Evolutionary conservation across 2,329 filamentous ascomycete genomes (phyloP), one percentile per base, ranked within the genome.

Genomic region (Fusarium sp.): DNA sequence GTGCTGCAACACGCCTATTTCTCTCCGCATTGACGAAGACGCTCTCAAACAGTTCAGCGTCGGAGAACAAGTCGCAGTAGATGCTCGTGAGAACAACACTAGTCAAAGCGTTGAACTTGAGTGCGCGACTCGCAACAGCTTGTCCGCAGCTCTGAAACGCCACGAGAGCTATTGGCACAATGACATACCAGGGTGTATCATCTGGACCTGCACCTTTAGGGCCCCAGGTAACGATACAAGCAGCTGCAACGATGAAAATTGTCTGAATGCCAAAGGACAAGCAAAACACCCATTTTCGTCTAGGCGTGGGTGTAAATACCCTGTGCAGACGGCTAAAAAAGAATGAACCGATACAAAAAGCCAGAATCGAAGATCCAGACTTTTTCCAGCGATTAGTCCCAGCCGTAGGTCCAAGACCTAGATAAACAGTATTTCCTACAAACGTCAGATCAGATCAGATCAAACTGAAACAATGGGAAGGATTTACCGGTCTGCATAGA

Each of bases 31-130:
- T 89, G 45, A 79, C 70, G 14, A 78, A 54, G 3, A 81, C 22
- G 39, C 68, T 66, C 55, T 71, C 79, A 41, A 89, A 86, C 8
- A 89, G 76, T 30, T 85, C 81, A 38, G 83, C 82, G 64, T 94
- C 92, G 3, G 91, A 92, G 75, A 94, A 94, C 26, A 96, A 79
- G 79, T 96, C 94, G 79, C 93, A 95, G 83, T 95, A 96, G 70
- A 94, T 91, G 79, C 92, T 94, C 3, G 94, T 96, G 67, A 96
- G 82, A 7, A 95, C 94, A 22, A 95, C 93, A 70, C 92, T 94
- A 0, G 93, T 95, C 26, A 96, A 83, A 5, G 91, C 89, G 66
- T 90, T 91, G 78, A 91, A 92, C 76, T 90, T 88, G 68, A 96
- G 82, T 1, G 92, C 90, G 8, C 93, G 84, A 76, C 91, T 94